These are phyloP conservation scores for Aquilaria sinensis DNA, from an alignment of 345 rosid species.

Conservation along the genomic window DNA sequence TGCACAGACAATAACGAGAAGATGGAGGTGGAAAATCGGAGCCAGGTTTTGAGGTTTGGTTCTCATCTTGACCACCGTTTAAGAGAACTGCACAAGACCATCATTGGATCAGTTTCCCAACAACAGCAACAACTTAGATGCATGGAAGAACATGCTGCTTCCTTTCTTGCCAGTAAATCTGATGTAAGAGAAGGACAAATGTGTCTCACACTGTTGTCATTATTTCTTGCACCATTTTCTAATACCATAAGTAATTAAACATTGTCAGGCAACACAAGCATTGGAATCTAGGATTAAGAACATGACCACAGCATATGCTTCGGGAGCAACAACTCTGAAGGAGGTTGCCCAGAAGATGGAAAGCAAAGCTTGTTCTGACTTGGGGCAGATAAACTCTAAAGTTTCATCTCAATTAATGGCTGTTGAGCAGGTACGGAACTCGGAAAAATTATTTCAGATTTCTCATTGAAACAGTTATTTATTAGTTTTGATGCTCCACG, in stretches of 20 bases:
- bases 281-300: slow-evolving; percentile 53
- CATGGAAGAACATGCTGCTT: slow-evolving; percentile 67
- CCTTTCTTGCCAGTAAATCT: slow-evolving; percentile 64
- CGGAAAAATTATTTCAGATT: not conserved
- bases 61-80: slow-evolving; percentile 80
- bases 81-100: slow-evolving; percentile 56
- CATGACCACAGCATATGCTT: slow-evolving; percentile 44
- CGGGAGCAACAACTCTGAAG: slow-evolving; percentile 49
- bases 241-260: slow-evolving; percentile 1
- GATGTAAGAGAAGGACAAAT: slow-evolving; percentile 51
- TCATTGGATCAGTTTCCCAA: slow-evolving; percentile 73
- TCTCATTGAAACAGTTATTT: not conserved
- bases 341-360: slow-evolving; percentile 45
- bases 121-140: slow-evolving; percentile 77
- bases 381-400: slow-evolving; percentile 38
- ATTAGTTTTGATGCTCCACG: not conserved
- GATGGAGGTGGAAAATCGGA: slow-evolving; percentile 72
- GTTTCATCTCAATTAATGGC: slow-evolving; percentile 36
- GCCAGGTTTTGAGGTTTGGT: slow-evolving; percentile 66
- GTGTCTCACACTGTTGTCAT: not conserved
- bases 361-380: slow-evolving; percentile 45
- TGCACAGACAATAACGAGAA: slow-evolving; percentile 60
- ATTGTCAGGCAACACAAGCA: slow-evolving; percentile 53
- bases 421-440: slow-evolving; percentile 50
- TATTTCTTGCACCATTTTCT: not conserved